Conservation (phyloP, 345 rosid species). For the Acer saccharum region DNA sequence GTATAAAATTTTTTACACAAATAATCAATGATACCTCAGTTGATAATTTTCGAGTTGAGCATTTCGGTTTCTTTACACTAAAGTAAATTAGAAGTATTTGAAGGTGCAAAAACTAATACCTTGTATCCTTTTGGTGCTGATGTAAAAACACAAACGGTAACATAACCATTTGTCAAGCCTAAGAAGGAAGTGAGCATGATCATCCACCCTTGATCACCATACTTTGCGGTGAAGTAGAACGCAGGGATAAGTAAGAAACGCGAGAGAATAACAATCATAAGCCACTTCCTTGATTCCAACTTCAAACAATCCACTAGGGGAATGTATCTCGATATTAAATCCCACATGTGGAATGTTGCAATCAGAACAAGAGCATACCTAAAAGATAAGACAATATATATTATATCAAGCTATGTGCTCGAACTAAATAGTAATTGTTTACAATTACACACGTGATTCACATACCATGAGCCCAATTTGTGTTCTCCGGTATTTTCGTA, state of each 20-base stretch:
- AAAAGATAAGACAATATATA: background rate
- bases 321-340: constrained; percentile 63
- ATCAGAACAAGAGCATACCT: constrained; percentile 78
- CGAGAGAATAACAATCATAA: background rate
- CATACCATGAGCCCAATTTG: constrained; percentile 59
- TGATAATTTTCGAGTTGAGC: too few species aligned
- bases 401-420: background rate
- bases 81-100: background rate
- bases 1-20: too few species aligned
- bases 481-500: constrained; percentile 77
- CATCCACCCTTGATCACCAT: constrained; percentile 70
- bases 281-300: background rate
- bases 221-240: background rate
- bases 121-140: constrained; percentile 82
- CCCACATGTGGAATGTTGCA: constrained; percentile 63
- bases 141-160: constrained; percentile 81
- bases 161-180: constrained; percentile 76
- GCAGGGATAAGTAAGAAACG: background rate
- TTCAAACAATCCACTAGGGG: constrained; percentile 25
- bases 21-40: too few species aligned
- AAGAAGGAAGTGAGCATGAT: constrained; percentile 64
- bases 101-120: constrained; percentile 40
- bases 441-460: background rate
- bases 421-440: background rate
- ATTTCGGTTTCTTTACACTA: background rate